Conservation (phyloP, 495 filamentous ascomycete species). For the Aspergillus egyptiacus region DNA sequence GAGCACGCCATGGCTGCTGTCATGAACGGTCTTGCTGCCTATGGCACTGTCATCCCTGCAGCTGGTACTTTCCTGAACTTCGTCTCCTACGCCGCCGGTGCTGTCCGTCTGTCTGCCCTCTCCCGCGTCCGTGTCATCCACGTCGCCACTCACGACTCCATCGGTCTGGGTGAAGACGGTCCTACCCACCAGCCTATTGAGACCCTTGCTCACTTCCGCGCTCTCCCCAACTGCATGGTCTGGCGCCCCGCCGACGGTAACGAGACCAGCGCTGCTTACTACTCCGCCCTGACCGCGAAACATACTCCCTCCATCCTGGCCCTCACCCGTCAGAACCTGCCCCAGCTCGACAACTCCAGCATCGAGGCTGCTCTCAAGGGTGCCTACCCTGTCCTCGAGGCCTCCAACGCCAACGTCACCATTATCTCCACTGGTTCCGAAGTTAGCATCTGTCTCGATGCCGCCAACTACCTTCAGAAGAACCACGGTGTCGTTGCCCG, state of each 20-base stretch:
- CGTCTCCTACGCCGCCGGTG: constrained; percentile 95
- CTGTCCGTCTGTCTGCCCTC: constrained; percentile 87
- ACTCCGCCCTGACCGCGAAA: constrained; percentile 84
- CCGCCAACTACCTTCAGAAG: constrained; percentile 83
- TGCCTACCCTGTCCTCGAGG: constrained; percentile 85
- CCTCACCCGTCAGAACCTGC: constrained; percentile 96
- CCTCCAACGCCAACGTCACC: constrained; percentile 77
- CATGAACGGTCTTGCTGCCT: constrained; percentile 96
- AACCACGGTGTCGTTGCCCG: constrained; percentile 83
- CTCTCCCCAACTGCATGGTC: constrained; percentile 98
- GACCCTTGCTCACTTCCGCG: constrained; percentile 98
- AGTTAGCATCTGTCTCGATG: constrained; percentile 88
- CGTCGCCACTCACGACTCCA: constrained; percentile 98
- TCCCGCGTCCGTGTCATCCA: constrained; percentile 91
- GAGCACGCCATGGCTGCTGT: constrained; percentile 97
- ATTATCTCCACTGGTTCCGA: constrained; percentile 94
- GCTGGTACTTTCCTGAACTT: constrained; percentile 99
- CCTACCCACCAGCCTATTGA: constrained; percentile 99
- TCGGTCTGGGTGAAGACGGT: constrained; percentile 97
- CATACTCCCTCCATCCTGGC: constrained; percentile 89
- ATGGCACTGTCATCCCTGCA: constrained; percentile 91
- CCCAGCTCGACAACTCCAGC: constrained; percentile 89
- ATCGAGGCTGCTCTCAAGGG: constrained; percentile 86
- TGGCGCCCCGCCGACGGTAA: constrained; percentile 99
- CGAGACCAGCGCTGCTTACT: constrained; percentile 97